These are phyloP conservation scores for Leucosporidium scottii DNA, from an alignment of 768 basidiomycete species.

Conservation along the genomic window DNA sequence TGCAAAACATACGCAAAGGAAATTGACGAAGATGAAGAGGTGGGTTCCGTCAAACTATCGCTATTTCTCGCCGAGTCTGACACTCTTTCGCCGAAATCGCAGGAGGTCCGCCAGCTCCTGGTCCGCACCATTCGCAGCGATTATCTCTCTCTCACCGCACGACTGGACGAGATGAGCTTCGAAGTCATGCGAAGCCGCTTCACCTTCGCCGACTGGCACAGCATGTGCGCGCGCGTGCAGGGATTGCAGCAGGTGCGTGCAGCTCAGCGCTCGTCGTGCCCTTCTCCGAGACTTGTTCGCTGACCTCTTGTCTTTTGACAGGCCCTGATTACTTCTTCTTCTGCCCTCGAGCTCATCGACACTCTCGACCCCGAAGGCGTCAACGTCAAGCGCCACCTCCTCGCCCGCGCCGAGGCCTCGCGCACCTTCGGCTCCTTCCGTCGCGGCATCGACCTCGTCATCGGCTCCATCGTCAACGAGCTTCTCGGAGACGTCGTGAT, in stretches of 20 bases:
- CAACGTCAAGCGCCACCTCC: slow-evolving; percentile 24
- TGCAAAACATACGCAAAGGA: slow-evolving; percentile 28
- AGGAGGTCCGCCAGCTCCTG: slow-evolving; percentile 30
- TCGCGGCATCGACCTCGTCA: slow-evolving; percentile 89
- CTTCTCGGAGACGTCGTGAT: slow-evolving; percentile 2
- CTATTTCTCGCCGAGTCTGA: too few relatives aligned
- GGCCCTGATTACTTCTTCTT: slow-evolving; percentile 27
- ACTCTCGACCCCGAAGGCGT: slow-evolving; percentile 27
- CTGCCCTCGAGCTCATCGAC: slow-evolving; percentile 29
- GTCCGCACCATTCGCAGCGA: slow-evolving; percentile 27
- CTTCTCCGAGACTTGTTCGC: not conserved
- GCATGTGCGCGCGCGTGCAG: slow-evolving; percentile 22
- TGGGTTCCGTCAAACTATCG: not conserved
- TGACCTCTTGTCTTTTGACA: not conserved
- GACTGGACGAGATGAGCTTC: slow-evolving; percentile 21
- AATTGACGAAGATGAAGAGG: slow-evolving; percentile 20
- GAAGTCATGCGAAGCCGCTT: slow-evolving; percentile 20
- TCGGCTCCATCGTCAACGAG: slow-evolving; percentile 69
- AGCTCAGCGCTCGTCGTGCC: not conserved
- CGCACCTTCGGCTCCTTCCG: slow-evolving; percentile 55
- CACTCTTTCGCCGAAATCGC: not conserved
- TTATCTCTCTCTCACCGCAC: slow-evolving; percentile 19
- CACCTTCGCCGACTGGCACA: slow-evolving; percentile 12
- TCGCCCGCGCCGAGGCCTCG: slow-evolving; percentile 70
- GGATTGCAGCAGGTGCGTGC: slow-evolving; percentile 23